These are phyloP conservation scores for Oldenlandia corymbosa DNA, from an alignment of 257 asterid genomes.

Conservation along the genomic window DNA sequence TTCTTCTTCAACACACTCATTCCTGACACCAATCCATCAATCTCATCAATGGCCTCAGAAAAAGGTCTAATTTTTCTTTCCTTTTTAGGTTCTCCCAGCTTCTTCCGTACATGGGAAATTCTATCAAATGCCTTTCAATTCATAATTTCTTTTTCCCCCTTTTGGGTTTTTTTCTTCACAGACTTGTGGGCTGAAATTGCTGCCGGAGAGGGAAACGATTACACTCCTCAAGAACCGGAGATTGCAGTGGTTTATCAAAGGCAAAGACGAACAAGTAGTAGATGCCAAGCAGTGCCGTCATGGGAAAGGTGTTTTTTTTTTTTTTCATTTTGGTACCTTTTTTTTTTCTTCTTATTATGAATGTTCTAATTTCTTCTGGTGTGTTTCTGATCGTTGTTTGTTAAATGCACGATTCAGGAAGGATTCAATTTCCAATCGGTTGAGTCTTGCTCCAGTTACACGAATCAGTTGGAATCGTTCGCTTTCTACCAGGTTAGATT, in stretches of 20 bases:
- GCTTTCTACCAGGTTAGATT: constrained; percentile 72
- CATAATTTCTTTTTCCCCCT: not conserved
- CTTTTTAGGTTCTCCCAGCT: too few species aligned
- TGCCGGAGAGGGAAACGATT: constrained; percentile 28
- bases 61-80: not conserved
- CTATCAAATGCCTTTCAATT: too few species aligned
- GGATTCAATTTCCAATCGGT: constrained; percentile 41
- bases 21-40: too few species aligned
- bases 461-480: constrained; percentile 83
- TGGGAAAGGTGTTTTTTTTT: constrained; percentile 32
- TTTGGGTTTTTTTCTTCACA: constrained; percentile 25
- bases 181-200: constrained; percentile 56
- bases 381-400: not conserved
- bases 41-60: constrained; percentile 4
- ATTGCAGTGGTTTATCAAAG: constrained; percentile 44
- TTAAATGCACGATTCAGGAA: constrained; percentile 33
- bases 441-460: constrained; percentile 44
- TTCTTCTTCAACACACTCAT: too few species aligned
- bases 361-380: not conserved
- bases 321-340: not conserved
- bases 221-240: constrained; percentile 32
- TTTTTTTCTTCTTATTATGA: not conserved
- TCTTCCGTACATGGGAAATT: too few species aligned
- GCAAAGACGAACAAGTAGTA: constrained; percentile 20
- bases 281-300: too few species aligned